These are phyloP conservation scores for Coccomyxa sp. DNA, from an alignment of 139 green algal genomes.

Conservation along the genomic window DNA sequence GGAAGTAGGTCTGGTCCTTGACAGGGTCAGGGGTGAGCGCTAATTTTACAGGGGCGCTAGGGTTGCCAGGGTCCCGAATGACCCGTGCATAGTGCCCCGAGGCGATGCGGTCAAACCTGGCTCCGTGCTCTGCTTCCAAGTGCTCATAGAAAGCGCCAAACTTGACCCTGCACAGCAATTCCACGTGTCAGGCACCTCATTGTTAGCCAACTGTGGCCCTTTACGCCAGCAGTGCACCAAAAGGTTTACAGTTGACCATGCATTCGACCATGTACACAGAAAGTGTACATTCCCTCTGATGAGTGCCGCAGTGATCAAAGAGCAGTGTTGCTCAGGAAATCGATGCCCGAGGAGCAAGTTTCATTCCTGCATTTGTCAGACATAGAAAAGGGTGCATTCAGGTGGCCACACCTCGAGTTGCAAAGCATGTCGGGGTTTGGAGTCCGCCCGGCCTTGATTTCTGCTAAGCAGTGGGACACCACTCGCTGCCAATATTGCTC, in stretches of 20 bases:
- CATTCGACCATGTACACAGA: not conserved
- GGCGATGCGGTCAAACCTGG: slow-evolving; percentile 64
- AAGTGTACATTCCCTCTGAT: not conserved
- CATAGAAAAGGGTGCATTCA: no score
- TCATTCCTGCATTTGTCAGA: no score
- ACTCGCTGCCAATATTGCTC: slow-evolving; percentile 89
- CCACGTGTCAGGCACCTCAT: not conserved
- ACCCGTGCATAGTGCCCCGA: slow-evolving; percentile 77
- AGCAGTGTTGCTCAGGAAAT: no score
- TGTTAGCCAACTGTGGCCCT: no score
- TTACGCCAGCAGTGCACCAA: not conserved
- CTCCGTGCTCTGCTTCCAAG: slow-evolving; percentile 43
- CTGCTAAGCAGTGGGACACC: slow-evolving; percentile 72
- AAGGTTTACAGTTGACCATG: not conserved
- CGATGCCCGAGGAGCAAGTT: no score
- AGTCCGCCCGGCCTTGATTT: slow-evolving; percentile 85
- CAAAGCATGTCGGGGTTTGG: slow-evolving; percentile 98
- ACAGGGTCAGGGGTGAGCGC: slow-evolving; percentile 68
- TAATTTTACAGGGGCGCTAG: slow-evolving; percentile 17
- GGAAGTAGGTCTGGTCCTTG: slow-evolving; percentile 95
- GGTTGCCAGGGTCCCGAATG: slow-evolving; percentile 1
- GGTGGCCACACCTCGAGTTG: slow-evolving; percentile 67
- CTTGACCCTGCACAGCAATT: slow-evolving; percentile 55
- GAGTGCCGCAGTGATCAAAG: no score
- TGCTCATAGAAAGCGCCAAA: slow-evolving; percentile 91